Base-by-base conservation (phyloP, 2,329 filamentous ascomycete species). In the Colletotrichum zoysiae region DNA sequence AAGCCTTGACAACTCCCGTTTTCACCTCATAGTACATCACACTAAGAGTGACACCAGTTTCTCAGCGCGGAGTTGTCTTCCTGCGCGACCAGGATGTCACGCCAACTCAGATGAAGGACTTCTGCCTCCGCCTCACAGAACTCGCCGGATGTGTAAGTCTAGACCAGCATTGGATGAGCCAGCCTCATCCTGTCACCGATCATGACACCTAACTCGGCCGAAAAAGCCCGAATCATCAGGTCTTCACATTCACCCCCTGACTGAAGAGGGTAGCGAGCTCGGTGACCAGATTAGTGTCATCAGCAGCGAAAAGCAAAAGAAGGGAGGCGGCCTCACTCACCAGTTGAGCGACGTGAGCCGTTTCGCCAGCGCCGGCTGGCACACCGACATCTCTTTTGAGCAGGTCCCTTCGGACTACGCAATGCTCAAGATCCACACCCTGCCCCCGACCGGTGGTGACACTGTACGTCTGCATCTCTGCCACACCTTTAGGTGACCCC, bases 281-380 rank as follows among this genome's bases (percentile, higher is more conserved):
- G 86, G 86, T 46, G 86, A 88, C 75, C 84, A 90, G 76, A 86
- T 90, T 74, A 86, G 83, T 66, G 86, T 89, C 65, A 89, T 90
- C 77, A 87, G 84, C 67, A 86, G 85, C 62, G 84, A 87, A 78
- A 86, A 87, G 81, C 83, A 87, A 77, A 85, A 87, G 81, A 87
- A 87, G 78, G 84, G 85, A 38, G 84, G 86, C 75, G 85, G 85
- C 74, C 76, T 87, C 70, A 87, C 86, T 40, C 84, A 87, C 76
- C 82, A 85, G 74, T 79, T 86, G 70, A 87, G 83, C 74, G 85
- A 86, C 74, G 84, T 85, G 56, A 85, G 82, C 75, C 82, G 85
- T 30, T 84, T 84, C 65, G 85, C 86, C 38, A 82, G 81, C 65
- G 76, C 74, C 53, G 77, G 71, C 11, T 79, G 78, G 78, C 78